Conservation (phyloP, 371 early-diverging fungal species). For the Zopfochytrium polystomum region DNA sequence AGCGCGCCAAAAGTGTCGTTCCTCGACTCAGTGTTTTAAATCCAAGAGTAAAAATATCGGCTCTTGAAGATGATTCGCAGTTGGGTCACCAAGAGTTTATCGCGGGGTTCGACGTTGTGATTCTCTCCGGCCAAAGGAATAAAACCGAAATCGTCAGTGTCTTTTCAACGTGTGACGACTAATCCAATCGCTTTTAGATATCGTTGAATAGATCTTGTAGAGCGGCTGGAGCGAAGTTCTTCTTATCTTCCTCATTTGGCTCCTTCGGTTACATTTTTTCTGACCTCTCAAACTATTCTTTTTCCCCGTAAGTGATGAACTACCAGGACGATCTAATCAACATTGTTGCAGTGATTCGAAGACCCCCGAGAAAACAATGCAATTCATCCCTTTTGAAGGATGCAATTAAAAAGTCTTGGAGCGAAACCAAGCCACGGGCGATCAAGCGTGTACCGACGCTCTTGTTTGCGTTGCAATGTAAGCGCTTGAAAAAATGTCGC, state of each 20-base stretch:
- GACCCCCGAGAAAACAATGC: constrained; percentile 7
- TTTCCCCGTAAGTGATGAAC: no score
- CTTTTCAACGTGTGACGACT: constrained; percentile 27
- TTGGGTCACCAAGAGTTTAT: constrained; percentile 54
- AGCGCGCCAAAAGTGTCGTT: constrained; percentile 67
- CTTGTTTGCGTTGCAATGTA: constrained; percentile 35
- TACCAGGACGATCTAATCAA: background rate
- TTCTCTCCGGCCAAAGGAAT: constrained; percentile 42
- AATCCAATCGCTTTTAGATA: constrained; percentile 37
- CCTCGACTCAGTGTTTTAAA: constrained; percentile 62
- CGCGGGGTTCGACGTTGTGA: constrained; percentile 64
- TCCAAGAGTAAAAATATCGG: constrained; percentile 66
- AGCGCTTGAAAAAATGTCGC: constrained; percentile 7
- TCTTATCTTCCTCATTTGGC: constrained; percentile 69
- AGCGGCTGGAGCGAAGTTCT: constrained; percentile 45
- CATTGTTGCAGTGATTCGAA: constrained; percentile 4
- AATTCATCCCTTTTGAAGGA: constrained; percentile 7
- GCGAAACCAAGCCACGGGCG: background rate
- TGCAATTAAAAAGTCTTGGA: background rate
- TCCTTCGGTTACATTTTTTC: constrained; percentile 79
- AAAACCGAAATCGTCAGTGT: no score
- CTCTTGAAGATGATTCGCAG: constrained; percentile 50
- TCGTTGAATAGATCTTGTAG: constrained; percentile 60
- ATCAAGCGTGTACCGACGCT: constrained; percentile 19
- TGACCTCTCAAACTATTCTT: constrained; percentile 70